These are phyloP conservation scores for Thermothielavioides terrestris DNA, from an alignment of 495 filamentous ascomycete species.

Conservation along the genomic window DNA sequence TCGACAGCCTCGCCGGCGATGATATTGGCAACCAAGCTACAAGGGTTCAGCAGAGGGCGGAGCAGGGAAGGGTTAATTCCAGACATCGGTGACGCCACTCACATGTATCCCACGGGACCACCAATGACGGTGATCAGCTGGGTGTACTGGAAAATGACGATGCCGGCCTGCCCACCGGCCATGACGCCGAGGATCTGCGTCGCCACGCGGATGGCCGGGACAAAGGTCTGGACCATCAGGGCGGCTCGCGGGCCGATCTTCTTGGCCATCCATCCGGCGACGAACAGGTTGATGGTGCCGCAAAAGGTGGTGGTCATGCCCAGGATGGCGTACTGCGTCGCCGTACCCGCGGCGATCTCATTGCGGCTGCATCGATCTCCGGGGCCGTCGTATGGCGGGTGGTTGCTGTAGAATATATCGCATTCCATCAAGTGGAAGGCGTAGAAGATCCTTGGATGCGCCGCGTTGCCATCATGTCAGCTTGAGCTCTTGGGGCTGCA, in stretches of 20 bases:
- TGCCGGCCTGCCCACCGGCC: constrained; percentile 41
- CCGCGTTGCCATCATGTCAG: not conserved
- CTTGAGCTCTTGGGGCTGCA: not conserved
- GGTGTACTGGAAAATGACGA: constrained; percentile 46
- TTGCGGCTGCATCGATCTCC: constrained; percentile 39
- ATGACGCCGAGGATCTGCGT: constrained; percentile 47
- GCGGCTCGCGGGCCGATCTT: constrained; percentile 44
- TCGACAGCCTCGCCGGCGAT: constrained; percentile 43
- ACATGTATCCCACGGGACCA: constrained; percentile 48
- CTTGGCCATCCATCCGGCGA: constrained; percentile 51
- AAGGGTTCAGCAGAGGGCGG: not conserved
- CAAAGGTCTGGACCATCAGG: constrained; percentile 42
- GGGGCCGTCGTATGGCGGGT: constrained; percentile 28
- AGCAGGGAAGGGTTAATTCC: no score
- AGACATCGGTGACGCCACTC: not conserved
- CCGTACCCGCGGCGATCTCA: constrained; percentile 48
- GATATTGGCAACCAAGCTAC: constrained; percentile 44
- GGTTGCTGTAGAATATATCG: constrained; percentile 44
- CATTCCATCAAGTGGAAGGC: constrained; percentile 52
- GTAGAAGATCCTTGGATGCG: constrained; percentile 41
- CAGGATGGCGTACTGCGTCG: constrained; percentile 43
- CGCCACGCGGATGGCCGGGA: constrained; percentile 44
- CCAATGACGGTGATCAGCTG: constrained; percentile 51
- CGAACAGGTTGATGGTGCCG: constrained; percentile 48
- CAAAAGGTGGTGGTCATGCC: constrained; percentile 42